A percentile compares a stretch with the other conserved stretches of the same genome.
These are phyloP conservation scores for Gigaspora rosea DNA, from an alignment of 192 early-diverging fungal genomes.

Conservation along the genomic window DNA sequence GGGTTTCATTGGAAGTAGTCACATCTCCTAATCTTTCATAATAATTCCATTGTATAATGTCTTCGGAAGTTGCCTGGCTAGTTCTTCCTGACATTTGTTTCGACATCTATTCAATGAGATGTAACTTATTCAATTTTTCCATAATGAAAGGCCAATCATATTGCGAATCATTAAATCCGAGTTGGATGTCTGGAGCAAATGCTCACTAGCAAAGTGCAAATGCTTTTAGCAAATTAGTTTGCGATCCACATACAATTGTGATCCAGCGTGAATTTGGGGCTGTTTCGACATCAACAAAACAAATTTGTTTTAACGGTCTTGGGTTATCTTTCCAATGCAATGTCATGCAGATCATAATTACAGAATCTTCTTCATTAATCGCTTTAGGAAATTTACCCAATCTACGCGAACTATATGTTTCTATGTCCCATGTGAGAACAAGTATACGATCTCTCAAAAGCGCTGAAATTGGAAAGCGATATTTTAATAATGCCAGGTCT, in stretches of 20 bases:
- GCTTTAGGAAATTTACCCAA: neutral
- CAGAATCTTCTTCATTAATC: neutral
- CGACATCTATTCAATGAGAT: neutral
- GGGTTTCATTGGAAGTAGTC: neutral
- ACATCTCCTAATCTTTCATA: neutral
- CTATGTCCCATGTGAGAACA: slow-evolving; percentile 8
- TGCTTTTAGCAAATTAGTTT: slow-evolving; percentile 13
- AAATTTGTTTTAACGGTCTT: neutral
- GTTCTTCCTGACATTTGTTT: slow-evolving; percentile 10
- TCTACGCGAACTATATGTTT: neutral
- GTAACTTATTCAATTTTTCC: neutral
- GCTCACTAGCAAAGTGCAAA: slow-evolving; percentile 15
- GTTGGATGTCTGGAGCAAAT: slow-evolving; percentile 3
- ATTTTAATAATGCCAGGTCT: neutral
- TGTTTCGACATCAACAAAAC: neutral
- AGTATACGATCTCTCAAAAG: neutral
- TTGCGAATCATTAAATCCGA: slow-evolving; percentile 17
- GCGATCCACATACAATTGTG: slow-evolving; percentile 16
- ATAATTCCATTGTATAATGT: slow-evolving; percentile 3
- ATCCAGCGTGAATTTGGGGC: slow-evolving; percentile 1
- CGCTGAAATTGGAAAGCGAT: slow-evolving; percentile 3
- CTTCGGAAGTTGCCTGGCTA: neutral
- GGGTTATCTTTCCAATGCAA: slow-evolving; percentile 10
- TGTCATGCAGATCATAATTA: slow-evolving; percentile 1
- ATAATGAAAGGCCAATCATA: slow-evolving; percentile 17